Conservation (phyloP, 2,329 filamentous ascomycete species). For the Herpomyces periplanetae region DNA sequence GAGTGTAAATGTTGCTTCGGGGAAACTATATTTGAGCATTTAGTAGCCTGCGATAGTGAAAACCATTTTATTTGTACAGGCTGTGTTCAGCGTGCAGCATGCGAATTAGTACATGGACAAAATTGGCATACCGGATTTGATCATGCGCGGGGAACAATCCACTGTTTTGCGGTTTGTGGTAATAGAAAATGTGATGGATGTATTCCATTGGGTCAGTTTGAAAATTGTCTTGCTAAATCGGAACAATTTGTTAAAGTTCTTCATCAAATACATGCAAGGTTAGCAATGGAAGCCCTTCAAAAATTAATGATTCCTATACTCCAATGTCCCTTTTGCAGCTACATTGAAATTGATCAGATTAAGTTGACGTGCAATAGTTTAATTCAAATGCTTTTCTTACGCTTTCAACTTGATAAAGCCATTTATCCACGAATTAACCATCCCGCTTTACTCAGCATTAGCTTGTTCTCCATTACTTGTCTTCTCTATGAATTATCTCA, state of each 20-base stretch:
- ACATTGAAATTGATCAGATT: slow-evolving; percentile 73
- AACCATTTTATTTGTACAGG: slow-evolving; percentile 39
- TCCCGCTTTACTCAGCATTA: too few species aligned
- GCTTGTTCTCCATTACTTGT: too few species aligned
- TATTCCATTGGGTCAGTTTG: slow-evolving; percentile 25
- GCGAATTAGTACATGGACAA: slow-evolving; percentile 68
- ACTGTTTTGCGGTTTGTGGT: slow-evolving; percentile 27
- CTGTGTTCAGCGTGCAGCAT: slow-evolving; percentile 42
- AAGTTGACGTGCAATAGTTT: too few species aligned
- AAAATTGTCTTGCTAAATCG: slow-evolving; percentile 26
- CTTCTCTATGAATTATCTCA: too few species aligned
- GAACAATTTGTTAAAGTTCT: slow-evolving; percentile 29
- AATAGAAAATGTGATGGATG: slow-evolving; percentile 22
- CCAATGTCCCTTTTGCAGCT: slow-evolving; percentile 59
- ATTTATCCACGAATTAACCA: too few species aligned
- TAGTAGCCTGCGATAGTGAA: slow-evolving; percentile 24
- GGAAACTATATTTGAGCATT: slow-evolving; percentile 26
- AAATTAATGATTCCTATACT: slow-evolving; percentile 33
- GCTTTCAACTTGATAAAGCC: too few species aligned
- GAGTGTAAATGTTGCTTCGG: slow-evolving; percentile 48
- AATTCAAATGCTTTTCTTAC: too few species aligned
- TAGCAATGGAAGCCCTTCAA: slow-evolving; percentile 33
- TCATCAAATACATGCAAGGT: slow-evolving; percentile 21
- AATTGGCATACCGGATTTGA: slow-evolving; percentile 54
- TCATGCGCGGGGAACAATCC: slow-evolving; percentile 26